Percentiles rank a stretch among this genome's conserved stretches.
These are phyloP conservation scores for Phytopythium sindhum DNA, from an alignment of 352 stramenopile genomes.

Conservation along the genomic window DNA sequence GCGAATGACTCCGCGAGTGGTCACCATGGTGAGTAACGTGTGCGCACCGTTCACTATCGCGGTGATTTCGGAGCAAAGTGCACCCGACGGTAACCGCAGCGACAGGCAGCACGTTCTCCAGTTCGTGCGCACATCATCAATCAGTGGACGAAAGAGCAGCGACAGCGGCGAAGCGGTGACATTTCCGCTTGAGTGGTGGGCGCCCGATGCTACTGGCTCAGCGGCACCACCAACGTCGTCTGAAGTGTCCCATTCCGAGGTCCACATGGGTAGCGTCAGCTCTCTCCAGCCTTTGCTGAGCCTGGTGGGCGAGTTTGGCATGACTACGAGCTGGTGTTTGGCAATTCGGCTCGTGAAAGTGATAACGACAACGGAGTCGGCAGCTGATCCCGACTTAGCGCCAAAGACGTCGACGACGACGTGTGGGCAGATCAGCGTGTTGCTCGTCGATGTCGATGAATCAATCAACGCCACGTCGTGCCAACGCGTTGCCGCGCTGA, in stretches of 20 bases:
- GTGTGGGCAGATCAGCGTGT: conserved; percentile 16
- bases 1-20: conserved; percentile 6
- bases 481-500: conserved; percentile 11
- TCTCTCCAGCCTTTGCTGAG: conserved; percentile 10
- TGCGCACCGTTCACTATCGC: conserved; percentile 13
- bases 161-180: conserved; percentile 2
- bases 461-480: neutral
- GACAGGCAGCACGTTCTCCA: neutral
- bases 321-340: conserved; percentile 7
- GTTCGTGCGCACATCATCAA: neutral
- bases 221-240: neutral
- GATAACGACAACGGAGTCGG: neutral
- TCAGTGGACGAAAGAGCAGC: conserved; percentile 3
- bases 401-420: conserved; percentile 3
- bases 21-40: conserved; percentile 13
- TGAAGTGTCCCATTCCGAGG: conserved; percentile 2
- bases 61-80: conserved; percentile 3
- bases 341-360: conserved; percentile 18
- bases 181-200: conserved; percentile 10
- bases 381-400: conserved; percentile 4
- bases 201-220: neutral
- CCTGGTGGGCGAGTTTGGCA: neutral
- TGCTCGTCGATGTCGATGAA: conserved; percentile 9
- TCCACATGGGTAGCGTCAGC: conserved; percentile 15
- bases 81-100: neutral